A percentile compares a stretch with the other conserved stretches of the same genome.
phyloP scores from a whole-genome alignment of 1,139 yeast genomes.

The Taphrina wiesneri region DNA sequence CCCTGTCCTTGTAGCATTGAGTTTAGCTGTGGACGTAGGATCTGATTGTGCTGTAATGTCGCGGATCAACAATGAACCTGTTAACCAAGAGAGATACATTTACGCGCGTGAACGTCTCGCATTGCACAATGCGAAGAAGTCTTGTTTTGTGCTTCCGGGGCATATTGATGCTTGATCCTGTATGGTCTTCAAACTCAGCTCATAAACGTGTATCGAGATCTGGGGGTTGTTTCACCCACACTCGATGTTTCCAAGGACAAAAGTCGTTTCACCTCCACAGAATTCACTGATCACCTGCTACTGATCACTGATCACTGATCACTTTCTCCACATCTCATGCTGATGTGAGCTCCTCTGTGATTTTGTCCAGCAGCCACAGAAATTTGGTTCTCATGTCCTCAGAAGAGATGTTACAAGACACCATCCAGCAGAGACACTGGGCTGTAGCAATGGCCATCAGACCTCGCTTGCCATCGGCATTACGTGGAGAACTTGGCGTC shows the following conservation, averaged over 20 bases:
- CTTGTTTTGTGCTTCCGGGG: background rate
- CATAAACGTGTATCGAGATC: background rate
- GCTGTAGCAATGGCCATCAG: background rate
- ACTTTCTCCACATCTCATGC: background rate
- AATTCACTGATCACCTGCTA: too few species aligned
- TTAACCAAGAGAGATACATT: background rate
- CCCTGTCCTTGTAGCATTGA: background rate
- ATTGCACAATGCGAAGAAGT: background rate
- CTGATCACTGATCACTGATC: background rate
- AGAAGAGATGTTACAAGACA: background rate
- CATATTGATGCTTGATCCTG: background rate
- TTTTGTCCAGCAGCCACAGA: background rate
- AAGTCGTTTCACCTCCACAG: background rate
- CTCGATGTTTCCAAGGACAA: background rate
- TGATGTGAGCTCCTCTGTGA: background rate
- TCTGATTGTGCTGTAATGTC: background rate
- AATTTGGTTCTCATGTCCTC: background rate
- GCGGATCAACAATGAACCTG: background rate
- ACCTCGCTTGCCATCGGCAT: slow-evolving; percentile 15
- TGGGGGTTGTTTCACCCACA: background rate
- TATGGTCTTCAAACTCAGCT: background rate
- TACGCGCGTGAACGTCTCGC: background rate
- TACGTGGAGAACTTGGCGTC: slow-evolving; percentile 25
- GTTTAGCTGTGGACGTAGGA: background rate
- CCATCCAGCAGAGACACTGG: background rate